phyloP scores from a whole-genome alignment of 106 monocot genomes.

The Dioscorea zingiberensis region DNA sequence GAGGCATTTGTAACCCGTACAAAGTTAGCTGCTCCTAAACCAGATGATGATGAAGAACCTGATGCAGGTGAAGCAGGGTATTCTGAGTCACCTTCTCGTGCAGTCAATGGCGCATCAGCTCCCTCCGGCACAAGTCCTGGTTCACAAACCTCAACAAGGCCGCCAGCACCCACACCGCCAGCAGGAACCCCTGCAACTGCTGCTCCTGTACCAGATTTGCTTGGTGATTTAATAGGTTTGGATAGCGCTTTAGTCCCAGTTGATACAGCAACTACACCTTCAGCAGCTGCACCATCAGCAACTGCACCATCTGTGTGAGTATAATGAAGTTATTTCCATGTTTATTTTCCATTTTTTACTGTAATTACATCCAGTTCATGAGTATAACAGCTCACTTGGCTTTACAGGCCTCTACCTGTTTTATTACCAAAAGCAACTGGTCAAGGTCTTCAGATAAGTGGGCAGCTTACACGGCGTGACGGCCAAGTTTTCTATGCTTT shows the following conservation, averaged over 20 bases:
- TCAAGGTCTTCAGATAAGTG: conserved; percentile 94
- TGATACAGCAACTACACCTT: conserved; percentile 61
- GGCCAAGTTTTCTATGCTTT: conserved; percentile 86
- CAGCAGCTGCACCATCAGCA: conserved; percentile 31
- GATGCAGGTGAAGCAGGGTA: conserved; percentile 59
- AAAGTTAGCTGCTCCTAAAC: conserved; percentile 46
- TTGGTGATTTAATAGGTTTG: conserved; percentile 89
- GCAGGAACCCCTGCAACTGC: conserved; percentile 24
- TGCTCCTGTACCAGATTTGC: conserved; percentile 83
- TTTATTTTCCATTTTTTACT: neutral
- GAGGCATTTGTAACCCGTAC: conserved; percentile 89
- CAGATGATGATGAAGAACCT: conserved; percentile 78
- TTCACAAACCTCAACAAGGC: conserved; percentile 29
- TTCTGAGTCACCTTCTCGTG: conserved; percentile 84
- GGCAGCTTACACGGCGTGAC: conserved; percentile 70
- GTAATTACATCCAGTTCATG: neutral
- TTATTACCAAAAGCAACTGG: conserved; percentile 77
- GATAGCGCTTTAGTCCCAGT: conserved; percentile 78
- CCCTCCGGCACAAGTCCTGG: conserved; percentile 29
- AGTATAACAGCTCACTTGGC: neutral
- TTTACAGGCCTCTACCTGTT: conserved; percentile 72
- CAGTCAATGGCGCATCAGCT: conserved; percentile 37
- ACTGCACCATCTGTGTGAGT: conserved; percentile 58
- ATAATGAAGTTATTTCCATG: neutral
- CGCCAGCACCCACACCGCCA: conserved; percentile 25